Evolutionary conservation across 805 yeast species (phyloP), one percentile per base, ranked within the genome.

Genomic region (Kluyveromyces starmeri): DNA sequence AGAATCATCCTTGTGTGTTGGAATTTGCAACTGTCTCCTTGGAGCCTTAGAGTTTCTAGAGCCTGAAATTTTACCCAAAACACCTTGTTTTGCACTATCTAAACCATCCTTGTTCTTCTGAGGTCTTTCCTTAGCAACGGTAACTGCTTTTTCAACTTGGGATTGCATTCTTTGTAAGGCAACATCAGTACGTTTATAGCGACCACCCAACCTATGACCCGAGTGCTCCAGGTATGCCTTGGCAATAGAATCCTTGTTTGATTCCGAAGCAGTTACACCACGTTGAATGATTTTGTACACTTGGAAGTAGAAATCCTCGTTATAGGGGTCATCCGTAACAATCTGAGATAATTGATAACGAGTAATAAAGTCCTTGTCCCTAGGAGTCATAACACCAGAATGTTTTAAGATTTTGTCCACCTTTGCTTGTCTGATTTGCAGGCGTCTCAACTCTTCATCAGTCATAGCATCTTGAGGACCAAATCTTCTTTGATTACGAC

Each of bases 151-250:
- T 53, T 86, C 94, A 35, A 89, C 95, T 64, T 89, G 97, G 57
- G 86, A 95, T 63, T 89, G 96, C 95, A 92, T 84, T 68, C 96
- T 78, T 65, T 84, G 95, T 50, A 88, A 69, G 1, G 95, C 96
- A 44, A 85, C 77, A 58, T 84, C 94, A 7, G 88, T 89, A 56
- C 89, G 69, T 61, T 78, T 81, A 43, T 76, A 68, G 57, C 86
- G 75, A 34, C 94, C 94, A 48, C 94, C 94, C 37, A 83, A 65
- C 60, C 92, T 74, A 60, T 84, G 94, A 34, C 95, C 95, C 39
- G 94, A 79, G 55, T 82, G 94, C 51, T 84, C 92, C 53, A 86
- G 65, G 51, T 88, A 88, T 9, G 95, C 92, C 54, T 83, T 83
- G 5, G 96, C 96, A 65, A 88, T 80, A n/a, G 82, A 73, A 56